These are phyloP conservation scores for Babesia bovis DNA, from an alignment of 169 alveolate genomes.

Conservation along the genomic window DNA sequence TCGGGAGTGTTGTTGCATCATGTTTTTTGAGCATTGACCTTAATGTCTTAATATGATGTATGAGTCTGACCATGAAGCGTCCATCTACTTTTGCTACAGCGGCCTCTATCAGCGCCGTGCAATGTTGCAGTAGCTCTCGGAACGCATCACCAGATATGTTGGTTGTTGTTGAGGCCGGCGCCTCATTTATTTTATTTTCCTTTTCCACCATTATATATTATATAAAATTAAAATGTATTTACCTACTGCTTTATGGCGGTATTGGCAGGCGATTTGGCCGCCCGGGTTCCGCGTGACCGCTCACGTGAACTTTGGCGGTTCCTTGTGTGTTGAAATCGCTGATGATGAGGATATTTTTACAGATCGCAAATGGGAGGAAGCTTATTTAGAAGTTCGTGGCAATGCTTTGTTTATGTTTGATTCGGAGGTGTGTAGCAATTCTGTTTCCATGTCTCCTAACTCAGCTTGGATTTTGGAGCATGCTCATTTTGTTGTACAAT, in stretches of 20 bases:
- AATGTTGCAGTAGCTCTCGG: slow-evolving; percentile 55
- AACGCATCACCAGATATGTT: slow-evolving; percentile 64
- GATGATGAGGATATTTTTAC: slow-evolving; percentile 31
- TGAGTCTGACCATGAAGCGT: slow-evolving; percentile 55
- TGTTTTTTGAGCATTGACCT: slow-evolving; percentile 44
- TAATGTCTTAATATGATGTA: slow-evolving; percentile 63
- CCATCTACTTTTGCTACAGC: slow-evolving; percentile 62
- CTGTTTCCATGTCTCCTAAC: slow-evolving; percentile 31
- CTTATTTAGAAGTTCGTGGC: slow-evolving; percentile 48
- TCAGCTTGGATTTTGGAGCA: slow-evolving; percentile 66
- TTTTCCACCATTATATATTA: slow-evolving; percentile 3
- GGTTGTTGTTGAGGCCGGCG: slow-evolving; percentile 24
- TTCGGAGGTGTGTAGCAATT: slow-evolving; percentile 17
- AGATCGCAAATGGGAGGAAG: slow-evolving; percentile 34
- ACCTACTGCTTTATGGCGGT: slow-evolving; percentile 39
- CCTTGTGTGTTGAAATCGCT: slow-evolving; percentile 7
- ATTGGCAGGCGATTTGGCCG: slow-evolving; percentile 50
- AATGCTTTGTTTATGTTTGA: slow-evolving; percentile 51
- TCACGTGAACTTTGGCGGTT: slow-evolving; percentile 31
- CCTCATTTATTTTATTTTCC: slow-evolving; percentile 1
- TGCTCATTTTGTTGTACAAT: slow-evolving; percentile 27
- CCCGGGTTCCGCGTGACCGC: slow-evolving; percentile 24
- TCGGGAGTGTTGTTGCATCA: slow-evolving; percentile 41
- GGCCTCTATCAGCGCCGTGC: slow-evolving; percentile 64
- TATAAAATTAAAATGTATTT: neutral